Evolutionary conservation across 768 basidiomycete genomes (phyloP).

Genomic region (Calocera cornea): DNA sequence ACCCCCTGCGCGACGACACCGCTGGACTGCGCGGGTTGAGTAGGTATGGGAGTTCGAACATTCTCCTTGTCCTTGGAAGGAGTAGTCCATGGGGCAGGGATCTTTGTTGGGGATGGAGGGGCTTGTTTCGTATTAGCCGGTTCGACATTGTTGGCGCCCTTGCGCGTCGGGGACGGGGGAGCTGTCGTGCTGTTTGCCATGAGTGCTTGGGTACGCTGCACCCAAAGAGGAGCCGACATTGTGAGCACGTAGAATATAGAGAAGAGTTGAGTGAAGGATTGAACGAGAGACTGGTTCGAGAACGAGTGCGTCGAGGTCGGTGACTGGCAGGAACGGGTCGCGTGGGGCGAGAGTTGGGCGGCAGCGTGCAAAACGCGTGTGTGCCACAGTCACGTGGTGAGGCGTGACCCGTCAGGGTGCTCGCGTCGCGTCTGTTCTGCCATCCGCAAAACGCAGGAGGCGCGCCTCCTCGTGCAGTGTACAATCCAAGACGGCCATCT

Average conservation of each 20-base stretch:
- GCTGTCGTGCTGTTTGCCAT: not conserved
- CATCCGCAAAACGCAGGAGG: too few relatives aligned
- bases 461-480: not conserved
- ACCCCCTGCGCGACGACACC: constrained; percentile 5
- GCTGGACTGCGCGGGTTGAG: constrained; percentile 1
- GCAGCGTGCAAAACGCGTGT: not conserved
- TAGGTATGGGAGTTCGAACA: constrained; percentile 12
- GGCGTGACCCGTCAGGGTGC: not conserved
- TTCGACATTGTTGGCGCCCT: not conserved
- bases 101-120: constrained; percentile 21
- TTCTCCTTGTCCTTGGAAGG: constrained; percentile 21
- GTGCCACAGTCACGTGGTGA: not conserved
- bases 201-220: not conserved
- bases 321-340: not conserved
- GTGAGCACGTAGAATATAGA: not conserved
- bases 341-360: not conserved
- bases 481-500: too few relatives aligned
- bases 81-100: constrained; percentile 21
- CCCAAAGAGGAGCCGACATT: not conserved
- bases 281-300: not conserved
- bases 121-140: not conserved
- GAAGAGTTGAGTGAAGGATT: not conserved
- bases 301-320: not conserved
- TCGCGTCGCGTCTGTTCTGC: not conserved
- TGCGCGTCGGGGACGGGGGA: not conserved